Conservation (phyloP, 192 early-diverging fungal species). For the Dissophora globulifera region DNA sequence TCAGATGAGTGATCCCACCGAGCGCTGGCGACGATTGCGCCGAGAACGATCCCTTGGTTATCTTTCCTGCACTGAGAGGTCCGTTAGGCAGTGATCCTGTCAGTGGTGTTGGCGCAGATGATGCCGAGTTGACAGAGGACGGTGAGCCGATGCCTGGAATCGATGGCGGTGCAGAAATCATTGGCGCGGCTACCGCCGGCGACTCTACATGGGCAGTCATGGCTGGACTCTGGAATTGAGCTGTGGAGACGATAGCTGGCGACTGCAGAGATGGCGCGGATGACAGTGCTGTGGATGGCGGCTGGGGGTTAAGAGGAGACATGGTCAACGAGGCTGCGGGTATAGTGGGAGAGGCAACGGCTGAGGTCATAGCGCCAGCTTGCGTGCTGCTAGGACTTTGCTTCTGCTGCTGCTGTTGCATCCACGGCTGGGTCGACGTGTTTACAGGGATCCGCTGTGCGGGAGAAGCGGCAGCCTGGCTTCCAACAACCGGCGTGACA, state of each 20-base stretch:
- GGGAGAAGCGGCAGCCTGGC: not conserved
- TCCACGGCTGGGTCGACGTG: slow-evolving; percentile 16
- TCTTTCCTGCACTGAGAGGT: not conserved
- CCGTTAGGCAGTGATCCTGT: slow-evolving; percentile 4
- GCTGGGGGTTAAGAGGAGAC: not conserved
- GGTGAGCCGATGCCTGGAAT: slow-evolving; percentile 7
- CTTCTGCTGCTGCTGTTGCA: slow-evolving; percentile 4
- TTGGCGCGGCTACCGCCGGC: not conserved
- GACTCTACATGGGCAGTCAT: not conserved
- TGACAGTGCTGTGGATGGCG: slow-evolving; percentile 1
- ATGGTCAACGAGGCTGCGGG: slow-evolving; percentile 6
- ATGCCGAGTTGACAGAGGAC: not conserved
- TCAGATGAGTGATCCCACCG: slow-evolving; percentile 5
- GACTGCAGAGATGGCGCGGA: slow-evolving; percentile 1
- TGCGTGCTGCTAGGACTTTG: slow-evolving; percentile 1
- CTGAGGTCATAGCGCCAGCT: not conserved
- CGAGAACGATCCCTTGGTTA: not conserved
- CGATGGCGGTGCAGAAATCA: not conserved
- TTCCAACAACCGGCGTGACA: slow-evolving; percentile 15
- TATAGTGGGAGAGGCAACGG: not conserved
- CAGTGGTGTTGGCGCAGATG: slow-evolving; percentile 2
- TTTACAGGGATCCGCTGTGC: slow-evolving; percentile 21
- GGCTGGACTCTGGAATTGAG: slow-evolving; percentile 6
- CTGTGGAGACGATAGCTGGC: not conserved
- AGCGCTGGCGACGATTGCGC: slow-evolving; percentile 20